A percentile compares a stretch with the other conserved stretches of the same genome.
phyloP scores from a whole-genome alignment of 495 filamentous ascomycete genomes.

The Rhizodiscina lignyota region DNA sequence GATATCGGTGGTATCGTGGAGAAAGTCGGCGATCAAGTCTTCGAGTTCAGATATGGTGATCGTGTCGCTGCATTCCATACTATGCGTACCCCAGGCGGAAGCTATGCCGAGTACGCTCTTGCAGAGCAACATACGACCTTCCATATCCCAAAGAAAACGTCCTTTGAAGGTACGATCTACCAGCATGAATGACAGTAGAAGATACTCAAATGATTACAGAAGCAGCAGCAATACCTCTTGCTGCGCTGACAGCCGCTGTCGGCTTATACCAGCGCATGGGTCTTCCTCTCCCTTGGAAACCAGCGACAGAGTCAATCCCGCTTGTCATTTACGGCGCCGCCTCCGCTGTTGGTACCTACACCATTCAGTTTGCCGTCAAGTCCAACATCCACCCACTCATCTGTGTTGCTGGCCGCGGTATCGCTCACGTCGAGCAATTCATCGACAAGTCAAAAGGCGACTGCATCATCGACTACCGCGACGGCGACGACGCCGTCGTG shows the following conservation, averaged over 20 bases:
- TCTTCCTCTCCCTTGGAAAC: constrained; percentile 48
- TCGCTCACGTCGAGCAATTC: constrained; percentile 36
- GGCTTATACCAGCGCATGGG: constrained; percentile 40
- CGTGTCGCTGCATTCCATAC: constrained; percentile 57
- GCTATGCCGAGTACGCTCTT: constrained; percentile 57
- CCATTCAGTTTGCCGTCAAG: constrained; percentile 45
- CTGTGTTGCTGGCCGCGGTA: constrained; percentile 44
- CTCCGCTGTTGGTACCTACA: constrained; percentile 49
- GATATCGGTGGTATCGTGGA: constrained; percentile 57
- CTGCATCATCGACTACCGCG: constrained; percentile 53
- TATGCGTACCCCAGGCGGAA: constrained; percentile 35
- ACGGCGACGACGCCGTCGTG: constrained; percentile 37
- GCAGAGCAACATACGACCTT: constrained; percentile 50
- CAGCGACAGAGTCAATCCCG: constrained; percentile 25
- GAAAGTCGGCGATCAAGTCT: constrained; percentile 41
- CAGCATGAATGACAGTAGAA: too few species aligned
- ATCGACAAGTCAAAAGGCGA: constrained; percentile 52
- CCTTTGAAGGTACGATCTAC: constrained; percentile 63
- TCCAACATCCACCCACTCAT: constrained; percentile 65
- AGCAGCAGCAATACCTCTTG: constrained; percentile 54
- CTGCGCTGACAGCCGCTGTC: constrained; percentile 56
- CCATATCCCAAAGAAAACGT: constrained; percentile 43
- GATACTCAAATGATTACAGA: too few species aligned
- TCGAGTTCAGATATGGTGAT: constrained; percentile 48
- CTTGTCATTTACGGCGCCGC: constrained; percentile 53